Conservation (phyloP, 768 basidiomycete species). For the Tricholoma hemisulphureum region DNA sequence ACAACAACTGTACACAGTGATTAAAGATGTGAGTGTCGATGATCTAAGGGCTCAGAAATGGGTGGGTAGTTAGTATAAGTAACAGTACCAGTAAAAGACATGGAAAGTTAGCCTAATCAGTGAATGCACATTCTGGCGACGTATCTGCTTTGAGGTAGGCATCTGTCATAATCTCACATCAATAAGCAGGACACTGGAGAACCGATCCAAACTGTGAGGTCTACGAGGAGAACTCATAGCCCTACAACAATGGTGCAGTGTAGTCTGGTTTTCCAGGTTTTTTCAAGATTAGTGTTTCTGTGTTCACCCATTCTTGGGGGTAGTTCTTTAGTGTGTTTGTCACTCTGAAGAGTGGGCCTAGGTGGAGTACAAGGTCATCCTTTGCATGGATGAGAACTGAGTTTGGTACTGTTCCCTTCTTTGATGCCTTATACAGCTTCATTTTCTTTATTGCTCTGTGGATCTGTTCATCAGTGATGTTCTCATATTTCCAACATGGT, state of each 20-base stretch:
- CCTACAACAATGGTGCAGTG: background rate
- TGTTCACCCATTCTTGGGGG: background rate
- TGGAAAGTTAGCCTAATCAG: too few species aligned
- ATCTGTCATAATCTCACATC: too few species aligned
- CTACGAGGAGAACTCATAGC: too few species aligned
- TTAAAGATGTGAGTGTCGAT: too few species aligned
- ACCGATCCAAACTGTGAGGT: too few species aligned
- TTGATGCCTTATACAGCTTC: background rate
- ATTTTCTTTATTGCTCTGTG: background rate
- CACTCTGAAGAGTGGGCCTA: background rate
- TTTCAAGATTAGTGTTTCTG: background rate
- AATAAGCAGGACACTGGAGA: too few species aligned
- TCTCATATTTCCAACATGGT: background rate
- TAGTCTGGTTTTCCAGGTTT: background rate
- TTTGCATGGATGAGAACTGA: background rate
- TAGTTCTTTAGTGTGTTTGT: background rate
- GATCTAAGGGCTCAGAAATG: too few species aligned
- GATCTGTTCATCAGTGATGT: background rate
- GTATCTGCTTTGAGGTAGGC: too few species aligned
- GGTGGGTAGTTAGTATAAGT: too few species aligned
- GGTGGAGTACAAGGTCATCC: background rate
- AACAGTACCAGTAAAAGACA: too few species aligned
- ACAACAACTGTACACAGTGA: too few species aligned
- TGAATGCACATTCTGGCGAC: too few species aligned
- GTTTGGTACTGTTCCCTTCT: background rate